These are phyloP conservation scores for Thelonectria discophora DNA, from an alignment of 2,329 filamentous ascomycete species.

Conservation along the genomic window DNA sequence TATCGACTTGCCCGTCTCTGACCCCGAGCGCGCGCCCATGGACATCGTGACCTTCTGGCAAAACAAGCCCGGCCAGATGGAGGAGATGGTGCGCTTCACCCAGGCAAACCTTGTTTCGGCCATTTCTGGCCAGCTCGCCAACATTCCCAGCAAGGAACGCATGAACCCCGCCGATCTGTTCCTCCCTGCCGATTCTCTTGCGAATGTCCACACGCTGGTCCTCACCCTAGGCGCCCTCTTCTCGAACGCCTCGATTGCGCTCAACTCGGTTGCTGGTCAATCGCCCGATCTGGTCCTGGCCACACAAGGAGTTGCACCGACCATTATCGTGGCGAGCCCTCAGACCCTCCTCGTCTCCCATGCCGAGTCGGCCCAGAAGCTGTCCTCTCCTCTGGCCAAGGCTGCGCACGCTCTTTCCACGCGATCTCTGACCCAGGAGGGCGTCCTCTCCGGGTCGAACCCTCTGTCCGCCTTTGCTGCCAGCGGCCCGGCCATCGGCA, in stretches of 20 bases:
- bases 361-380: constrained; percentile 64
- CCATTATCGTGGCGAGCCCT: constrained; percentile 81
- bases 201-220: constrained; percentile 79
- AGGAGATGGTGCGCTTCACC: constrained; percentile 83
- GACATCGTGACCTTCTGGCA: constrained; percentile 75
- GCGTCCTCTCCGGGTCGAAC: constrained; percentile 72
- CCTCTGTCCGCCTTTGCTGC: constrained; percentile 61
- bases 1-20: constrained; percentile 70
- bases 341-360: constrained; percentile 76
- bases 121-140: constrained; percentile 78
- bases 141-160: constrained; percentile 78
- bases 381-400: constrained; percentile 70
- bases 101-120: constrained; percentile 89
- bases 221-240: constrained; percentile 85
- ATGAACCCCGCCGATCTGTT: constrained; percentile 81
- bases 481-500: constrained; percentile 67
- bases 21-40: constrained; percentile 61
- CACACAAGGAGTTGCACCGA: constrained; percentile 79
- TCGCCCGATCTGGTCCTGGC: constrained; percentile 77
- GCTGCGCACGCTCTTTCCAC: constrained; percentile 77
- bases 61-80: constrained; percentile 58
- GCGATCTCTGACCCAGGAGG: constrained; percentile 72
- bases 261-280: constrained; percentile 86
- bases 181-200: constrained; percentile 83
- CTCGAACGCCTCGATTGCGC: constrained; percentile 82